Base-by-base conservation (phyloP, 371 early-diverging fungal species). In the Mucor velutinosus region DNA sequence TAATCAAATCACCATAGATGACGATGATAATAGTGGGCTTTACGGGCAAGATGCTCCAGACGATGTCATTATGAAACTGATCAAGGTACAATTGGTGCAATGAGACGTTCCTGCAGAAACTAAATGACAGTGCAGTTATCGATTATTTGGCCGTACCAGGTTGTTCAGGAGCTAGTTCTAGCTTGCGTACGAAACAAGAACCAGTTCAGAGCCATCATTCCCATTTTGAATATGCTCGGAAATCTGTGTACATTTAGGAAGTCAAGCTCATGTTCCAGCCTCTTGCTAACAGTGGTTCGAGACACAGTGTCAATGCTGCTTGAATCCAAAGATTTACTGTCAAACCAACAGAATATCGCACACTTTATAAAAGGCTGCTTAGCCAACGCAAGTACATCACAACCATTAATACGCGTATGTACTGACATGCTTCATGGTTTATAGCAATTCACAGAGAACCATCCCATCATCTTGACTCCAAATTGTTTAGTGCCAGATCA, bases 131-230 rank as follows among this genome's bases (percentile, higher is more conserved):
- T 57, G 7, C 12, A 76, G 77, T 45, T 77, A 11, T 68, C 72
- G n/a, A 51, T 74, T 0, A 33, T 77, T 47, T 69, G 70, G 67
- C 77, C 77, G 1, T 72, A 67, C 11, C 41, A 66, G 27, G 71
- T 72, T 12, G 30, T 77, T 7, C 32, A 57, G 1, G 45, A 61
- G 14, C 41, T 77, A 12, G 55, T 72, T 14, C 8, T 47, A 29
- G 58, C 58, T 4, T 72, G 68, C n/a, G 25, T 75, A 10, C 17
- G 47, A 23, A 70, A 70, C 29, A 72, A 66, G 30, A 66, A 77
- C 45, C 68, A 70, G 15, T 67, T 67, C 29, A 57, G 53, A 33
- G 70, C 69, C 5, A 70, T 70, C 21, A 47, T 77, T n/a, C 77
- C 77, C 1, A 25, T 72, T 10, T 37, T 77, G 14, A 49, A 57